Base-by-base conservation (phyloP, 768 basidiomycete species). In the Leucogyrophana mollusca region DNA sequence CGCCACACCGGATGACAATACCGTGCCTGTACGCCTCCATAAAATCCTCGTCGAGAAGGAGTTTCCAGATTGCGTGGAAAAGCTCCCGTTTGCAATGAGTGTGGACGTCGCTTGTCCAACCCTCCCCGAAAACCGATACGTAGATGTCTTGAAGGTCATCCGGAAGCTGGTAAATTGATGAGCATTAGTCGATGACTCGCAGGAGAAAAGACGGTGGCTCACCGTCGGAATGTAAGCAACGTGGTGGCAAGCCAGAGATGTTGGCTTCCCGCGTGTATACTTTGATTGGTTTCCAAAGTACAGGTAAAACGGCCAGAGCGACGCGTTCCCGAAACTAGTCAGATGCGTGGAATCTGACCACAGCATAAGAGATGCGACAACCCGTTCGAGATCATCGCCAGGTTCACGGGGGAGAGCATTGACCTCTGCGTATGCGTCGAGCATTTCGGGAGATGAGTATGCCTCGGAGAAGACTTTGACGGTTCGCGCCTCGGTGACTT, bases 301-400 rank as follows among this genome's bases (percentile, higher is more conserved):
- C 4, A 57, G 14, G 17, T 56, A 57, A 6, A 58, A 13, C 2
- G 55, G 55, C 56, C 55, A 58, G 4, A 58, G 25, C 0, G 45
- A 39, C 1, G 49, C 40, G 34, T 47, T 34, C 2, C 53, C 50
- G 9, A 51, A 62, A 16, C 41, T 48, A 0, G 61, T 37, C 2
- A 61, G 56, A 32, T 61, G 58, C 0, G 58, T 64, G 0, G 53
- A 16, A 24, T 64, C 58, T 0, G 60, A 61, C 42, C 59, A 62
- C n/a, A 54, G 25, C 56, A 58, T 58, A 13, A 59, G 22, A 3
- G 49, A 35, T 2, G 52, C 50, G 11, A 61, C 43, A 6, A 52
- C 49, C 4, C 43, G 25, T 22, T 60, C 56, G 1, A 52, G 41
- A 7, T 45, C 4, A 37, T 52, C 36, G 0, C 30, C 45, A 5